A percentile compares a stretch with the other conserved stretches of the same genome.
Conservation (phyloP, 257 asterid genomes). For the Henckelia pumila region DNA sequence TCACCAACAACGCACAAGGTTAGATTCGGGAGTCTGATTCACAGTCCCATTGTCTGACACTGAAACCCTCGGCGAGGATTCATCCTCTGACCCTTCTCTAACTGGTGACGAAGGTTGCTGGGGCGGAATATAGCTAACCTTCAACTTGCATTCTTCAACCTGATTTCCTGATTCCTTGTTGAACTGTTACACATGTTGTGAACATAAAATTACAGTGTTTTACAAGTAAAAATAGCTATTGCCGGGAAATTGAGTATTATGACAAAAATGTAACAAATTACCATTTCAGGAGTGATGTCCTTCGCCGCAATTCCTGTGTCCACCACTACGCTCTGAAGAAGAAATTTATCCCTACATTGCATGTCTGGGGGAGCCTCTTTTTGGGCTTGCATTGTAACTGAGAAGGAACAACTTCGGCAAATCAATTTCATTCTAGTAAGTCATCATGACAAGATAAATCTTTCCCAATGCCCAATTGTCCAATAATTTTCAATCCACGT, state of each 20-base stretch:
- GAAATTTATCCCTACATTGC: slow-evolving; percentile 77
- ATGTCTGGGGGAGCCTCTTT: slow-evolving; percentile 69
- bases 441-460: not conserved
- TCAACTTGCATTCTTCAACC: slow-evolving; percentile 74
- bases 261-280: slow-evolving; percentile 16
- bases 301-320: slow-evolving; percentile 42
- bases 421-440: not conserved
- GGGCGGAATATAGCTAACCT: slow-evolving; percentile 63
- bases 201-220: too few relatives aligned
- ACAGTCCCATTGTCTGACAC: slow-evolving; percentile 46
- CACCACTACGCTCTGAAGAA: slow-evolving; percentile 64
- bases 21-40: slow-evolving; percentile 39
- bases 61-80: slow-evolving; percentile 56
- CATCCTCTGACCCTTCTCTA: slow-evolving; percentile 72
- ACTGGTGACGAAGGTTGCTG: slow-evolving; percentile 76
- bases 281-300: slow-evolving; percentile 71
- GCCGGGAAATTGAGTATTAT: too few relatives aligned
- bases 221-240: too few relatives aligned
- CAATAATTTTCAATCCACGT: not conserved
- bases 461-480: not conserved
- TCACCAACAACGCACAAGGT: slow-evolving; percentile 26
- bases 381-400: slow-evolving; percentile 87
- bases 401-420: slow-evolving; percentile 18
- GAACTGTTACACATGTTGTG: slow-evolving; percentile 37
- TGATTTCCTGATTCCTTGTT: slow-evolving; percentile 53